Conservation (phyloP, 2,329 filamentous ascomycete genomes). For the Aspergillus versicolor region DNA sequence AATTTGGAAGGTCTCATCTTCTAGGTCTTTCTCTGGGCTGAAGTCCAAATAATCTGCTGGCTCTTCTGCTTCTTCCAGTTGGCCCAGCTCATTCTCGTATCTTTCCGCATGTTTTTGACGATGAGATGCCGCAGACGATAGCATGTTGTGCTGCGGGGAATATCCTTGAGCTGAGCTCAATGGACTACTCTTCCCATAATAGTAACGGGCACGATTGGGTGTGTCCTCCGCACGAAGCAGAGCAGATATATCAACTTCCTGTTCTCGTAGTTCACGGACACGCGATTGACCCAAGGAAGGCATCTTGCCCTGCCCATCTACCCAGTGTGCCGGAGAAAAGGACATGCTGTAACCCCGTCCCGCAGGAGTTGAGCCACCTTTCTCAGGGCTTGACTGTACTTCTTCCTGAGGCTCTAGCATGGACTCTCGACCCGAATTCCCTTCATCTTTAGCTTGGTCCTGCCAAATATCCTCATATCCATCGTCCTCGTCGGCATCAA, state of each 20-base stretch:
- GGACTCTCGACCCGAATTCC: slow-evolving; percentile 23
- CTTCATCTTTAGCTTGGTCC: slow-evolving; percentile 42
- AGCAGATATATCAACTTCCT: slow-evolving; percentile 35
- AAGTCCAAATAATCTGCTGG: slow-evolving; percentile 15
- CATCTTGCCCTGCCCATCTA: slow-evolving; percentile 26
- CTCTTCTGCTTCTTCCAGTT: not conserved
- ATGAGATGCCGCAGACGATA: slow-evolving; percentile 14
- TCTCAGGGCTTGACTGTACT: slow-evolving; percentile 33
- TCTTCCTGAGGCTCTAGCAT: slow-evolving; percentile 20
- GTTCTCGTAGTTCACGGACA: slow-evolving; percentile 33
- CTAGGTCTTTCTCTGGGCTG: slow-evolving; percentile 21
- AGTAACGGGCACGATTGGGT: slow-evolving; percentile 37
- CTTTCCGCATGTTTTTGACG: slow-evolving; percentile 8
- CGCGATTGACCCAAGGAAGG: slow-evolving; percentile 32
- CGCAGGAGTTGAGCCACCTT: slow-evolving; percentile 26
- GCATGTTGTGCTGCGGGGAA: not conserved
- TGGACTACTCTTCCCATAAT: slow-evolving; percentile 19
- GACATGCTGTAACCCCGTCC: slow-evolving; percentile 20
- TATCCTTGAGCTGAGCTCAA: not conserved
- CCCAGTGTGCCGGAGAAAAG: slow-evolving; percentile 32
- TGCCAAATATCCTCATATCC: slow-evolving; percentile 51
- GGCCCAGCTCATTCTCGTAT: not conserved
- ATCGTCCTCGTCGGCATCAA: slow-evolving; percentile 24
- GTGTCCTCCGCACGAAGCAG: slow-evolving; percentile 34
- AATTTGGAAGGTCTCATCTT: slow-evolving; percentile 24